Evolutionary conservation across 495 filamentous ascomycete species (phyloP), one percentile per base, ranked within the genome.

Genomic region (Jackrogersella minutella): DNA sequence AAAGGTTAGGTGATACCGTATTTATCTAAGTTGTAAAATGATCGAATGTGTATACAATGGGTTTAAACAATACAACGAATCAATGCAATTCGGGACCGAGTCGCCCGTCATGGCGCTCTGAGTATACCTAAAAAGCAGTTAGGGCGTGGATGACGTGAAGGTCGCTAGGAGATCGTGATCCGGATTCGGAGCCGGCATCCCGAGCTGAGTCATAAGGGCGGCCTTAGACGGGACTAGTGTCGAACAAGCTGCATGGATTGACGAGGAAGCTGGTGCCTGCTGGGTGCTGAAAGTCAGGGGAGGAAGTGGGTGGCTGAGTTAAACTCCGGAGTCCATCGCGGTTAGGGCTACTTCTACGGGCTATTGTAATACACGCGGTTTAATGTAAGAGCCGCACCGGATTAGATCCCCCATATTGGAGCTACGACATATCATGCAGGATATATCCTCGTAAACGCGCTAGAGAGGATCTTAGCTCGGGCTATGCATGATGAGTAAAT

Each of bases 171-270:
- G n/a, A 55, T 66, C 56, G 50, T 49, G 43, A 56, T 55, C 43
- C 63, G 57, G 50, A 11, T 56, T 61, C 56, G 63, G 56, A 55
- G 9, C 41, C 49, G 54, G 54, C 11, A 19, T 13, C 8, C 31
- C 13, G 33, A 26, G 56, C 49, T 56, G 63, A 66, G 54, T 59
- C 53, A 58, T 58, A 17, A 37, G 62, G 62, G 31, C 24, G 50
- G 26, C 63, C 41, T 31, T 31, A 66, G 55, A 16, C n/a, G n/a
- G 49, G 63, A 66, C 43, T 66, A 66, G 63, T 61, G 63, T 26
- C 34, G 33, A 51, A 16, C 26, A 51, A 50, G 41, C n/a, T 58
- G 36, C 51, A 57, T 26, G 31, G 36, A 62, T 62, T 16, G 13
- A 28, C 11, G 24, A 37, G 21, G 28, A 34, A 36, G 10, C 31